Base-by-base conservation (phyloP, 805 yeast genomes). In the Saccharomycopsis vini region DNA sequence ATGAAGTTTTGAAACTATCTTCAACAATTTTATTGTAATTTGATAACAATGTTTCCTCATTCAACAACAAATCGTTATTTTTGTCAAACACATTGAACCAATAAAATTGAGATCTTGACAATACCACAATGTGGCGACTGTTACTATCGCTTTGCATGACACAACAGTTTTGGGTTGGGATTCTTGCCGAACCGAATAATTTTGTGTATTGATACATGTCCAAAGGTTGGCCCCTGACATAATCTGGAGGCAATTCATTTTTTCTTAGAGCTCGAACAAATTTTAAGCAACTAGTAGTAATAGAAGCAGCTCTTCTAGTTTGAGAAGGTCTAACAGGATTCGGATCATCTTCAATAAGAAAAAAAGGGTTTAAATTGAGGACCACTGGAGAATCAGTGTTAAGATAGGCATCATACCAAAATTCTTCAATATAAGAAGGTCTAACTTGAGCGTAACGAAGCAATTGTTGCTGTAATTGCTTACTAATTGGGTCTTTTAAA, bases 141-240 rank as follows among this genome's bases (percentile, higher is more conserved):
- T 77, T 67, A 5, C 70, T 58, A 60, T 85, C 95, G 1, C 85
- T 74, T 61, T 87, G 95, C 79, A 88, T 77, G 44, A 83, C 76
- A 61, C 97, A 88, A 3, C 95, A 94, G 2, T 75, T 70, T 19
- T 72, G 69, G 1, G 92, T 81, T 38, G 97, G 95, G 50, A 88
- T 81, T 58, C 97, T 70, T 2, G 94, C 73, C 22, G 94, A 79
- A 2, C 95, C 97, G 65, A 88, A 88, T 47, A 88, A 66, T 61
- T 84, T 80, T 18, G 81, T 74, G 63, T 87, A 88, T 61, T 88
- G 97, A 58, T 86, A 90, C 97, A 88, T 88, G 63, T 90, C 87
- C 42, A 88, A 67, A 0, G 85, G 77, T 34, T 62, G 62, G 9
- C 75, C 77, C 45, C 77, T 75, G 50, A 82, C 66, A 41, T 60